Conservation (phyloP, 2,329 filamentous ascomycete genomes). For the Fusarium metavorans region DNA sequence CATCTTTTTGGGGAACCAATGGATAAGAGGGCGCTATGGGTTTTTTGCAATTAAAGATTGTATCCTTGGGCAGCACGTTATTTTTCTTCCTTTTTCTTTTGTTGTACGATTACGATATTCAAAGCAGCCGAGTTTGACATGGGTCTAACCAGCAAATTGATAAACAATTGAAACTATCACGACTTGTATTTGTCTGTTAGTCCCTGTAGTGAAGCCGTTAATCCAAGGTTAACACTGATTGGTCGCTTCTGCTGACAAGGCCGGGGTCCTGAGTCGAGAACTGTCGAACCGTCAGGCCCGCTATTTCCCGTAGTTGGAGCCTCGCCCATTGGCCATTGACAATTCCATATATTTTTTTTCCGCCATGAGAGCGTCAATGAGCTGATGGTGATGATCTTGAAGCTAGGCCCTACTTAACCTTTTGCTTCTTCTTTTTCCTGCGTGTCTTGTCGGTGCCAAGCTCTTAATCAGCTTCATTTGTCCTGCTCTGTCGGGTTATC, state of each 20-base stretch:
- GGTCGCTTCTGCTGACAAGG: not conserved
- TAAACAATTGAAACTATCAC: slow-evolving; percentile 2
- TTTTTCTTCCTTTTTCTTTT: not conserved
- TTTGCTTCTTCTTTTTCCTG: slow-evolving; percentile 9
- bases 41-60: slow-evolving; percentile 9
- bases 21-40: slow-evolving; percentile 16
- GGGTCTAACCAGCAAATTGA: slow-evolving; percentile 14
- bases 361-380: slow-evolving; percentile 6
- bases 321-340: slow-evolving; percentile 17
- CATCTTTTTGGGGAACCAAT: not conserved
- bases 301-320: not conserved
- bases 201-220: not conserved
- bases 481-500: not conserved
- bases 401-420: slow-evolving; percentile 11
- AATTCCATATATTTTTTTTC: slow-evolving; percentile 11
- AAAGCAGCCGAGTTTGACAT: not conserved
- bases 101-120: not conserved
- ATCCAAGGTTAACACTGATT: slow-evolving; percentile 16
- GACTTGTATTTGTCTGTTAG: not conserved
- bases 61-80: not conserved
- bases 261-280: slow-evolving; percentile 15
- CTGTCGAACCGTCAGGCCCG: slow-evolving; percentile 9
- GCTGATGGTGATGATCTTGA: slow-evolving; percentile 32
- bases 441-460: not conserved
- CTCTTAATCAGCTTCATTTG: not conserved